Conservation (phyloP, 495 filamentous ascomycete genomes). For the Penicillium maclennaniae region DNA sequence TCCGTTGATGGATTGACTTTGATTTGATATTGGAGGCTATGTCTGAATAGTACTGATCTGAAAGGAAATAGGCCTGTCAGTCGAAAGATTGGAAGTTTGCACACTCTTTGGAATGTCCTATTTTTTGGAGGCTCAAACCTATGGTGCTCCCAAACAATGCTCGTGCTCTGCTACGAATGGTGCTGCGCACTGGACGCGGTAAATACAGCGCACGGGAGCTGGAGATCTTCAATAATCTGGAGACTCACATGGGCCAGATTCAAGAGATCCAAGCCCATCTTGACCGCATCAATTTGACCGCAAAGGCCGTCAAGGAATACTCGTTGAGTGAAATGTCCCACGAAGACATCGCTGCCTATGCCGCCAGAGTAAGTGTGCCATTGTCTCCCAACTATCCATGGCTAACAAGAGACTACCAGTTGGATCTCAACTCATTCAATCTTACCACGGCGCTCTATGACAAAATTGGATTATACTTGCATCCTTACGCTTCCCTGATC, state of each 20-base stretch:
- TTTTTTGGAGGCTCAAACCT: conserved; percentile 45
- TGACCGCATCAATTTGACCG: conserved; percentile 49
- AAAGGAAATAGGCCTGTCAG: conserved; percentile 54
- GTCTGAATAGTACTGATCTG: not conserved
- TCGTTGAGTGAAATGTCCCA: conserved; percentile 41
- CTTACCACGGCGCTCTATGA: conserved; percentile 55
- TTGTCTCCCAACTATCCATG: not conserved
- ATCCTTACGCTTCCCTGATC: conserved; percentile 52
- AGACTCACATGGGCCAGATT: conserved; percentile 48
- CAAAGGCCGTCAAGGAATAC: conserved; percentile 51
- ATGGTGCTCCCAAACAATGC: conserved; percentile 53
- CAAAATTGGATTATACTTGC: conserved; percentile 58
- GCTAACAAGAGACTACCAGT: conserved; percentile 21
- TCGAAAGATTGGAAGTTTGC: conserved; percentile 53
- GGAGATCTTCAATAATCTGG: conserved; percentile 39
- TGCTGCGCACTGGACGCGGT: conserved; percentile 36
- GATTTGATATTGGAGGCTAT: not conserved
- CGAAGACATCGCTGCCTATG: conserved; percentile 35
- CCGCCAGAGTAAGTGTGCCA: conserved; percentile 39
- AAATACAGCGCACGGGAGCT: conserved; percentile 37
- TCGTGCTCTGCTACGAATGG: conserved; percentile 51
- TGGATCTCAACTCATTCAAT: conserved; percentile 58
- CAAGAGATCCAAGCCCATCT: conserved; percentile 32
- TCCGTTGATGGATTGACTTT: not conserved
- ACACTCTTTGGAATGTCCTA: conserved; percentile 59